Percentiles rank a stretch among this genome's conserved stretches.
These are phyloP conservation scores for Fusarium siculi DNA, from an alignment of 2,329 filamentous ascomycete species.

Conservation along the genomic window DNA sequence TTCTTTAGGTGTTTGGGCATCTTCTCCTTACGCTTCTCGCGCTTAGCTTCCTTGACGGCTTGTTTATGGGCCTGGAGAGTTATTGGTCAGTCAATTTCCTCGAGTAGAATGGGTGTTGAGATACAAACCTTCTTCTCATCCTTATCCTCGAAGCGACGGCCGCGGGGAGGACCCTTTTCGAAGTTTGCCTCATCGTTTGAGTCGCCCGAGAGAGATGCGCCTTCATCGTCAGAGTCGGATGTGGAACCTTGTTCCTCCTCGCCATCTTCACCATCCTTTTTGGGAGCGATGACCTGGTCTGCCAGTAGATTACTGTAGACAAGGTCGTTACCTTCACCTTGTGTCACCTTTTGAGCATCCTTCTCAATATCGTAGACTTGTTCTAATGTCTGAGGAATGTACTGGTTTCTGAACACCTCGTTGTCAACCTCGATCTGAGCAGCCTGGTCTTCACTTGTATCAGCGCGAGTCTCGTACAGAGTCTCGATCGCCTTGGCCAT, in stretches of 20 bases:
- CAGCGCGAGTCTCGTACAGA: slow-evolving; percentile 69
- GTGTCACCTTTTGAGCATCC: slow-evolving; percentile 80
- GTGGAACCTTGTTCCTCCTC: slow-evolving; percentile 52
- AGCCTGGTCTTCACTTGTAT: slow-evolving; percentile 60
- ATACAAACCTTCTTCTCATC: slow-evolving; percentile 79
- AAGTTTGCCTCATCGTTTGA: slow-evolving; percentile 65
- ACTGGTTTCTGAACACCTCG: slow-evolving; percentile 94
- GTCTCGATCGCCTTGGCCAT: slow-evolving; percentile 72
- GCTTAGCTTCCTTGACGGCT: slow-evolving; percentile 93
- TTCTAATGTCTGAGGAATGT: slow-evolving; percentile 94
- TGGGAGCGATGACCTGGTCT: slow-evolving; percentile 64
- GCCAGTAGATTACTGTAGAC: slow-evolving; percentile 89
- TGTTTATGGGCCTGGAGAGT: slow-evolving; percentile 74
- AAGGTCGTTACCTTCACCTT: slow-evolving; percentile 79
- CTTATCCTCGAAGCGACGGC: slow-evolving; percentile 90
- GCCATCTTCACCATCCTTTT: slow-evolving; percentile 51
- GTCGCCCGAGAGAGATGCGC: slow-evolving; percentile 58
- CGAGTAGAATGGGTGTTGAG: not conserved
- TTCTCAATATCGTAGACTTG: slow-evolving; percentile 97
- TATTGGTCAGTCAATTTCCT: slow-evolving; percentile 36
- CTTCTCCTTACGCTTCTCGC: slow-evolving; percentile 92
- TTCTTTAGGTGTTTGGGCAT: slow-evolving; percentile 98
- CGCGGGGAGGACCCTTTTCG: slow-evolving; percentile 75
- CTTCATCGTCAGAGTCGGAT: slow-evolving; percentile 59
- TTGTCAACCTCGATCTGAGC: slow-evolving; percentile 81